A percentile compares a stretch with the other conserved stretches of the same genome.
These are phyloP conservation scores for Vaccinium myrtillus DNA, from an alignment of 148 eudicot species.

Conservation along the genomic window DNA sequence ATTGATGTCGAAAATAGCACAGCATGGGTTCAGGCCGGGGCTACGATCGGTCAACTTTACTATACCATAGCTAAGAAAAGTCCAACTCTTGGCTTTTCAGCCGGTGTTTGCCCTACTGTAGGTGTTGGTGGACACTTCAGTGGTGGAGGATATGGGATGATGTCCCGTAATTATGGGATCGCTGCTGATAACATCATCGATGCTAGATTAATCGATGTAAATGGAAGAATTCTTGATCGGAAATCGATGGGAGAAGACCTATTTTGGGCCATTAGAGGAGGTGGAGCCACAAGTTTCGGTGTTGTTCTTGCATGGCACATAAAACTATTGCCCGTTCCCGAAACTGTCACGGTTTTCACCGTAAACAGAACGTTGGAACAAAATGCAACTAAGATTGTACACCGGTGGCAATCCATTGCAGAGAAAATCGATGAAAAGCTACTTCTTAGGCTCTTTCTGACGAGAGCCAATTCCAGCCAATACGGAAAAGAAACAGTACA, in stretches of 20 bases:
- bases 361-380: not conserved
- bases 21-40: conserved; percentile 13
- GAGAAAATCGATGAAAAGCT: not conserved
- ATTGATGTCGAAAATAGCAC: not conserved
- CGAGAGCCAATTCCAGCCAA: not conserved
- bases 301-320: conserved; percentile 7
- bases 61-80: not conserved
- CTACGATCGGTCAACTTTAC: not conserved
- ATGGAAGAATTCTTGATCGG: too few relatives aligned
- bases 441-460: not conserved
- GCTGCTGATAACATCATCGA: too few relatives aligned
- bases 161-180: too few relatives aligned
- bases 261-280: conserved; percentile 17
- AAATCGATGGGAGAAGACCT: too few relatives aligned
- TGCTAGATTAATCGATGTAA: too few relatives aligned
- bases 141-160: too few relatives aligned
- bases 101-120: too few relatives aligned
- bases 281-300: conserved; percentile 16
- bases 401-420: conserved; percentile 7
- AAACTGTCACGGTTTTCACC: conserved; percentile 13
- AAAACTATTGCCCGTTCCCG: not conserved
- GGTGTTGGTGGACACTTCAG: too few relatives aligned
- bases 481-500: not conserved
- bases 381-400: not conserved
- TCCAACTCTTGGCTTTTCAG: too few relatives aligned